phyloP scores from a whole-genome alignment of 163 green algal species.

The Volvox carteri region DNA sequence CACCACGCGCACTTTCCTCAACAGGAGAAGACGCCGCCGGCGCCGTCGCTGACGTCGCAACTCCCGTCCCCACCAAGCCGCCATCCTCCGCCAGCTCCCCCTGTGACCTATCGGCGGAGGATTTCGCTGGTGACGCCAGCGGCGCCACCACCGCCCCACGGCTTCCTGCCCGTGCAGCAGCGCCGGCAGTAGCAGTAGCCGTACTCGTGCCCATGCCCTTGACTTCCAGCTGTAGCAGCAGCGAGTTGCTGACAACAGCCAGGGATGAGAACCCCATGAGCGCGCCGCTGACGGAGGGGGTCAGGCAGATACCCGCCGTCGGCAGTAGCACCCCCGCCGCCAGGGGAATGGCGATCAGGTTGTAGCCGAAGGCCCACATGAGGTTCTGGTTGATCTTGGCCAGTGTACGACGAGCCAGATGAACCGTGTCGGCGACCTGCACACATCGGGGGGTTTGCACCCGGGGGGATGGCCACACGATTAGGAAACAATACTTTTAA shows the following conservation, averaged over 20 bases:
- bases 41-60: neutral
- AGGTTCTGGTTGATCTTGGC: constrained; percentile 97
- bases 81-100: neutral
- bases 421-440: constrained; percentile 91
- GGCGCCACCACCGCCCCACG: neutral
- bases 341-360: constrained; percentile 89
- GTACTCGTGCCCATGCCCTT: neutral
- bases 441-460: too few relatives aligned
- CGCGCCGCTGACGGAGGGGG: constrained; percentile 86
- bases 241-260: constrained; percentile 89
- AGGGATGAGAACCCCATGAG: constrained; percentile 90
- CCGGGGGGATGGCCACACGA: too few relatives aligned
- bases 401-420: constrained; percentile 88
- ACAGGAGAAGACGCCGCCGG: neutral
- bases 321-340: constrained; percentile 90
- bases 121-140: neutral
- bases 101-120: neutral
- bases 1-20: neutral
- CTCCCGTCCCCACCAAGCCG: neutral
- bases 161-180: neutral
- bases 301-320: constrained; percentile 82
- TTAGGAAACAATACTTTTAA: too few relatives aligned
- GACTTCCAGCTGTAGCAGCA: constrained; percentile 79
- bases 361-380: constrained; percentile 96
- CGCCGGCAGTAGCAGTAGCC: neutral